phyloP scores from a whole-genome alignment of 2,329 filamentous ascomycete genomes.

The Epicoccum sorghinum region DNA sequence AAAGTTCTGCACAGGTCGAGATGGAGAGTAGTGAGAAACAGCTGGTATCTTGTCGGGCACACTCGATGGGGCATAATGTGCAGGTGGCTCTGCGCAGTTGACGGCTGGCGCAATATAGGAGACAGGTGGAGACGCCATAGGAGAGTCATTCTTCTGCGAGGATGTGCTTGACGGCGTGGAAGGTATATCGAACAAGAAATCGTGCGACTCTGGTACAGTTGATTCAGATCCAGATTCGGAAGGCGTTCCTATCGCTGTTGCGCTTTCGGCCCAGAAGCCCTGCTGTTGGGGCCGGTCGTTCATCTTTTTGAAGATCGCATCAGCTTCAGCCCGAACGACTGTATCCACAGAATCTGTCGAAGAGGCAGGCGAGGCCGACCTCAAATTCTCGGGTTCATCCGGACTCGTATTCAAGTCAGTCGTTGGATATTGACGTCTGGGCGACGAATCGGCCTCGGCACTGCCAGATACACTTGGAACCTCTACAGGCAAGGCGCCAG shows the following conservation, averaged over 20 bases:
- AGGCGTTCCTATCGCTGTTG: slow-evolving; percentile 17
- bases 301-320: slow-evolving; percentile 36
- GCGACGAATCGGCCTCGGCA: slow-evolving; percentile 9
- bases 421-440: slow-evolving; percentile 9
- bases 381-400: slow-evolving; percentile 13
- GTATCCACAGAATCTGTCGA: slow-evolving; percentile 29
- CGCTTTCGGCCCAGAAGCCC: slow-evolving; percentile 23
- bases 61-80: slow-evolving; percentile 7
- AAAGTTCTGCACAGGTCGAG: slow-evolving; percentile 31
- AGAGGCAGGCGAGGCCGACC: slow-evolving; percentile 31
- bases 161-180: slow-evolving; percentile 1
- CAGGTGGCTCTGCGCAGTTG: slow-evolving; percentile 6
- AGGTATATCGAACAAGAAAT: slow-evolving; percentile 33
- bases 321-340: slow-evolving; percentile 32
- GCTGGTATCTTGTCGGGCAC: slow-evolving; percentile 6
- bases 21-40: slow-evolving; percentile 23
- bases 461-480: background rate
- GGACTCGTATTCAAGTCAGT: slow-evolving; percentile 13
- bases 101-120: background rate
- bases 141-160: slow-evolving; percentile 16
- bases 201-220: slow-evolving; percentile 35
- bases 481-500: slow-evolving; percentile 21
- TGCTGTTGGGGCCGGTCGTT: slow-evolving; percentile 28
- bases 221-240: slow-evolving; percentile 17
- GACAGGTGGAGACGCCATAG: slow-evolving; percentile 8